Percentiles rank a stretch among this genome's conserved stretches.
Evolutionary conservation across 495 filamentous ascomycete genomes (phyloP).

Genomic region (Penicillium riverlandense): DNA sequence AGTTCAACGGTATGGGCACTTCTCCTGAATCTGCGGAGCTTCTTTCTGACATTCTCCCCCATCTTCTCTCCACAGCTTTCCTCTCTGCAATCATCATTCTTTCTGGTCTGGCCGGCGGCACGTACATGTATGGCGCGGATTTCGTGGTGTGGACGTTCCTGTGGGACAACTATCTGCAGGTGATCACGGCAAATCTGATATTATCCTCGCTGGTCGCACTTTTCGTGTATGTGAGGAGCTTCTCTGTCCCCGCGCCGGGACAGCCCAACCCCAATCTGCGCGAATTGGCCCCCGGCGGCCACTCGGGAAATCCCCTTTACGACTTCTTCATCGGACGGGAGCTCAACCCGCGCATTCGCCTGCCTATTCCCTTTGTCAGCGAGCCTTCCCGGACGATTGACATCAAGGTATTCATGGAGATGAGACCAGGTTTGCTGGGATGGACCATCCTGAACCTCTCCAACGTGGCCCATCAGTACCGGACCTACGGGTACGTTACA

Average conservation of each 20-base stretch:
- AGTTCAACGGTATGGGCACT: slow-evolving; percentile 65
- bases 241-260: slow-evolving; percentile 61
- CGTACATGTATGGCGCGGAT: slow-evolving; percentile 65
- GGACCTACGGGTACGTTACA: slow-evolving; percentile 70
- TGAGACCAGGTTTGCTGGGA: slow-evolving; percentile 83
- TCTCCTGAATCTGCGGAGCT: neutral
- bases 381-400: slow-evolving; percentile 58
- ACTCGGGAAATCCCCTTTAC: slow-evolving; percentile 81
- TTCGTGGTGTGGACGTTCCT: slow-evolving; percentile 91
- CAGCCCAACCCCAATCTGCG: slow-evolving; percentile 56
- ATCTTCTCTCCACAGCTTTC: slow-evolving; percentile 53
- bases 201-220: slow-evolving; percentile 61
- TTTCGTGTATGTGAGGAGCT: slow-evolving; percentile 75
- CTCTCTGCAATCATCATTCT: slow-evolving; percentile 64
- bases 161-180: slow-evolving; percentile 78
- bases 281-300: slow-evolving; percentile 72
- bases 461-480: slow-evolving; percentile 83
- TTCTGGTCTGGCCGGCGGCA: slow-evolving; percentile 60
- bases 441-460: slow-evolving; percentile 85
- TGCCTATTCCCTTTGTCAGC: slow-evolving; percentile 63
- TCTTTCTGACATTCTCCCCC: neutral
- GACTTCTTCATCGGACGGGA: slow-evolving; percentile 98
- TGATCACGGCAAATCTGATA: slow-evolving; percentile 76
- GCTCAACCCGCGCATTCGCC: slow-evolving; percentile 78
- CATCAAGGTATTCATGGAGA: slow-evolving; percentile 84